Conservation (phyloP, 2,329 filamentous ascomycete species). For the Pyricularia pennisetigena region DNA sequence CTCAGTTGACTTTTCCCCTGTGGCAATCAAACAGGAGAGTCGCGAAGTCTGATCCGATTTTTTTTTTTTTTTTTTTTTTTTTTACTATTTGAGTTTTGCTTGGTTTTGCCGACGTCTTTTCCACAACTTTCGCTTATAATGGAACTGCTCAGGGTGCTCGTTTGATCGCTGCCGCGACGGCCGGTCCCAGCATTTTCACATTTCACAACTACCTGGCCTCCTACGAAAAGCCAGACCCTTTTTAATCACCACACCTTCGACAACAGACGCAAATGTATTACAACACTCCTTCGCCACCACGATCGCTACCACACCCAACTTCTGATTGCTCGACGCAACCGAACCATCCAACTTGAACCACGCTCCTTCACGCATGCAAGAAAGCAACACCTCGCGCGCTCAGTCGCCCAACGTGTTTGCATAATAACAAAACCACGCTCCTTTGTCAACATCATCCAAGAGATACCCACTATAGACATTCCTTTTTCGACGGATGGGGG, state of each 20-base stretch:
- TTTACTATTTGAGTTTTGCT: slow-evolving; percentile 18
- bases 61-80: slow-evolving; percentile 16
- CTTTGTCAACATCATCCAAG: slow-evolving; percentile 17
- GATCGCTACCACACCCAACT: neutral
- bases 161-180: slow-evolving; percentile 7
- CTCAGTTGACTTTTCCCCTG: slow-evolving; percentile 20
- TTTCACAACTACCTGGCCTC: neutral
- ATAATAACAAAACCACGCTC: slow-evolving; percentile 18
- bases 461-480: slow-evolving; percentile 36
- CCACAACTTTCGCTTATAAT: slow-evolving; percentile 11
- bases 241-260: slow-evolving; percentile 11
- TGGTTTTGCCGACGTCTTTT: slow-evolving; percentile 9
- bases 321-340: slow-evolving; percentile 2
- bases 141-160: slow-evolving; percentile 5
- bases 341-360: slow-evolving; percentile 11
- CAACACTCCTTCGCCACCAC: slow-evolving; percentile 7
- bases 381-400: slow-evolving; percentile 5
- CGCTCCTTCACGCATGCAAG: slow-evolving; percentile 25
- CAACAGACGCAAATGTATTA: slow-evolving; percentile 10
- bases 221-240: slow-evolving; percentile 15
- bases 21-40: slow-evolving; percentile 24
- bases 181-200: slow-evolving; percentile 5
- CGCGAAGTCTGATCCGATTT: slow-evolving; percentile 15
- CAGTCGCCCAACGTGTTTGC: slow-evolving; percentile 11
- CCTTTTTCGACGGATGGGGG: slow-evolving; percentile 24